A percentile compares a stretch with the other conserved stretches of the same genome.
These are phyloP conservation scores for Uncinocarpus reesii DNA, from an alignment of 2,329 filamentous ascomycete species.

Conservation along the genomic window DNA sequence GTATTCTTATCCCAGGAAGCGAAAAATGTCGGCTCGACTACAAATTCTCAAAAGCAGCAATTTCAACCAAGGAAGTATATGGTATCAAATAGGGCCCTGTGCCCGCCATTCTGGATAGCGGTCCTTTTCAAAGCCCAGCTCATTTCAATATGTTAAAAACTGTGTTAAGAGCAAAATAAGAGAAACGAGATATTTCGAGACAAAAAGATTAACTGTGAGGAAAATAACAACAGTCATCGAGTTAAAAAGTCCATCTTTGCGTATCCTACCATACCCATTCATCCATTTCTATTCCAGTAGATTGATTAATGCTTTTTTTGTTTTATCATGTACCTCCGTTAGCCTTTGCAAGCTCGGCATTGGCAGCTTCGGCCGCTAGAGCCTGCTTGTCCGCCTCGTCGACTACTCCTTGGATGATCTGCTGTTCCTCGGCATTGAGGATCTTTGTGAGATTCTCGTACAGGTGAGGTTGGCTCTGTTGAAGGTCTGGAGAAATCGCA, in stretches of 20 bases:
- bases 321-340: slow-evolving; percentile 15
- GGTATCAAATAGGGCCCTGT: no score
- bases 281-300: slow-evolving; percentile 8
- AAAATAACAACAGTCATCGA: background rate
- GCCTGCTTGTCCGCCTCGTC: slow-evolving; percentile 55
- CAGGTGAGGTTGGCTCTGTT: slow-evolving; percentile 81
- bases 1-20: background rate
- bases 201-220: background rate
- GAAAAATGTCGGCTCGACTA: no score
- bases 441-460: slow-evolving; percentile 72
- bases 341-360: slow-evolving; percentile 26
- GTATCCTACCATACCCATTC: slow-evolving; percentile 6
- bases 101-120: no score
- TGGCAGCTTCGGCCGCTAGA: slow-evolving; percentile 28
- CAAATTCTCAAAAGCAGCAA: no score
- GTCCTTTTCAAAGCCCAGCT: no score
- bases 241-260: background rate
- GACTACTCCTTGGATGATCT: slow-evolving; percentile 67
- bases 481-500: slow-evolving; percentile 51
- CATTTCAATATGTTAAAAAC: no score
- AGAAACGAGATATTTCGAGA: background rate
- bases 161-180: background rate
- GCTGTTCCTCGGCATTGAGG: slow-evolving; percentile 69
- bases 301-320: background rate
- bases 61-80: no score